Evolutionary conservation across 148 eudicot species (phyloP).

Genomic region (Rhododendron ferrugineum): DNA sequence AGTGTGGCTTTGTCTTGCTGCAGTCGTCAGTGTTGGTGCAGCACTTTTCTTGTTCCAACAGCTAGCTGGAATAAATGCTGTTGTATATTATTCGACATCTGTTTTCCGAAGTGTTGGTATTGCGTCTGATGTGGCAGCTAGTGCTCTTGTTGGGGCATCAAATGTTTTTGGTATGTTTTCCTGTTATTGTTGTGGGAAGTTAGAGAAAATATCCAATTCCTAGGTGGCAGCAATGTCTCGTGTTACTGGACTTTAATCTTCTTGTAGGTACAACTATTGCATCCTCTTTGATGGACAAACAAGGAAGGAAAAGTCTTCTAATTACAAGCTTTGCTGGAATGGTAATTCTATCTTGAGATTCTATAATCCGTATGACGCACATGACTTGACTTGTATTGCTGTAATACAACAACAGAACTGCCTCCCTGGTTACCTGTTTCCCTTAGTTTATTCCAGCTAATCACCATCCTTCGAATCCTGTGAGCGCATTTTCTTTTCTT

Average conservation of each 20-base stretch:
- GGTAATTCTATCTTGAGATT: constrained; percentile 30
- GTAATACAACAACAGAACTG: not conserved
- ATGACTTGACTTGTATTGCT: not conserved
- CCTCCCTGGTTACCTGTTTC: not conserved
- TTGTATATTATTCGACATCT: constrained; percentile 91
- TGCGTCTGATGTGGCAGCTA: constrained; percentile 95
- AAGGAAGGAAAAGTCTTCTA: constrained; percentile 90
- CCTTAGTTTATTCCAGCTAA: not conserved
- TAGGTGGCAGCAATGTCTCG: not conserved
- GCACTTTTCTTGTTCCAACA: constrained; percentile 96
- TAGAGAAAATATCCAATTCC: not conserved
- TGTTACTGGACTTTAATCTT: constrained; percentile 14
- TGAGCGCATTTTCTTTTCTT: not conserved
- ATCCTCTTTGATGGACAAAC: constrained; percentile 84
- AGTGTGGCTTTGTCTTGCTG: constrained; percentile 14
- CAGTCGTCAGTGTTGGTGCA: constrained; percentile 96
- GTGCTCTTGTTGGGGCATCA: constrained; percentile 94
- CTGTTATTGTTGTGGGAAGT: not conserved
- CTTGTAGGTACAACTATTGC: constrained; percentile 78
- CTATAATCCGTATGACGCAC: not conserved
- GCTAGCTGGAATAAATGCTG: constrained; percentile 96
- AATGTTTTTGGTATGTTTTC: constrained; percentile 73
- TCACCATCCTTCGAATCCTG: not conserved
- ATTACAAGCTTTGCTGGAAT: constrained; percentile 89
- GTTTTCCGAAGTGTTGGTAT: constrained; percentile 95